A percentile compares a stretch with the other conserved stretches of the same genome.
Evolutionary conservation across 345 rosid genomes (phyloP).

Genomic region (Eucalyptus sideroxylon): DNA sequence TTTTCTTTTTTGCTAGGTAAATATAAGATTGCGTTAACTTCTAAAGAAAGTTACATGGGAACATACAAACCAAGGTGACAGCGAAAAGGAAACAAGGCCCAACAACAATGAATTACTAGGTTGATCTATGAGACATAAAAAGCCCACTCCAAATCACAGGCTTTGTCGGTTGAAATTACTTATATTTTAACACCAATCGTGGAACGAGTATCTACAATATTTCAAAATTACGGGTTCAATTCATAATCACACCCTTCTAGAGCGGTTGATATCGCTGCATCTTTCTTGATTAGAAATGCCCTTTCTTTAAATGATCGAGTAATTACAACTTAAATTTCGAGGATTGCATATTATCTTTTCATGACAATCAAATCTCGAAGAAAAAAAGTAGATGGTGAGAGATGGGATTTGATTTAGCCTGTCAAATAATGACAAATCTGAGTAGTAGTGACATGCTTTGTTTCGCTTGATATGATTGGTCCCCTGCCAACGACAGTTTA

Average conservation of each 20-base stretch:
- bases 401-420: neutral
- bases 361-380: neutral
- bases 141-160: neutral
- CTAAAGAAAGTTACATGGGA: neutral
- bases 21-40: neutral
- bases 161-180: too few species aligned
- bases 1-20: neutral
- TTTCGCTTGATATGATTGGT: neutral
- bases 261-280: neutral
- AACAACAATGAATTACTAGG: neutral
- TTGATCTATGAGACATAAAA: neutral
- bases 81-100: neutral
- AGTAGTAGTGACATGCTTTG: neutral
- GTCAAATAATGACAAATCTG: neutral
- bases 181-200: neutral
- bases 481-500: neutral
- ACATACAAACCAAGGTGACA: neutral
- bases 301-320: neutral
- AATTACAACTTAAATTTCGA: neutral
- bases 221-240: neutral
- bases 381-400: neutral
- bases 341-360: neutral
- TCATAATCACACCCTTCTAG: neutral
- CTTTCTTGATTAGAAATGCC: neutral
- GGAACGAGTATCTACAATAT: neutral